Evolutionary conservation across 352 stramenopile genomes (phyloP).

Genomic region (Peronospora tabacina): DNA sequence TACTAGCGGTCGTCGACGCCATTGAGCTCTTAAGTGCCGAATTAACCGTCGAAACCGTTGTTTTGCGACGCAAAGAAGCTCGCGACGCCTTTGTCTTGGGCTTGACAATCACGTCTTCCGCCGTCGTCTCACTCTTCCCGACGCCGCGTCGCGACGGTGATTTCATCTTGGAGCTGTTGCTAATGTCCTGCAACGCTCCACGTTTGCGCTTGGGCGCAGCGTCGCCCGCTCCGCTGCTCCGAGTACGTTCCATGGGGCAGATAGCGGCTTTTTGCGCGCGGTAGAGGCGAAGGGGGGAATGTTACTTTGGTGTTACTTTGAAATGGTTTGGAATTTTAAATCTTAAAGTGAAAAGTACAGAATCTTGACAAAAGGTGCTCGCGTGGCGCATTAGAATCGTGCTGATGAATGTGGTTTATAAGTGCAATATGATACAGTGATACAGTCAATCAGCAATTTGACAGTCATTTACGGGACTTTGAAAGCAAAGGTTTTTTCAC

Average conservation of each 20-base stretch:
- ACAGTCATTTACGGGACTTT: no score
- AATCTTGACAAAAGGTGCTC: no score
- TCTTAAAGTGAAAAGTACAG: not conserved
- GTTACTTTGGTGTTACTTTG: slow-evolving; percentile 11
- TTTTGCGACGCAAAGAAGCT: slow-evolving; percentile 13
- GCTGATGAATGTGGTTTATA: no score
- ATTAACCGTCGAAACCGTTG: slow-evolving; percentile 20
- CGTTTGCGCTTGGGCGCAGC: slow-evolving; percentile 69
- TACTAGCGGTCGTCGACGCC: slow-evolving; percentile 14
- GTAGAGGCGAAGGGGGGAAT: not conserved
- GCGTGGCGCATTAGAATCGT: no score
- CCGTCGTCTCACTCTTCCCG: slow-evolving; percentile 23
- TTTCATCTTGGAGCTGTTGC: slow-evolving; percentile 41
- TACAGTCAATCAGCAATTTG: no score
- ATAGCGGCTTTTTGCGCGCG: slow-evolving; percentile 17
- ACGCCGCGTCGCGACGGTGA: slow-evolving; percentile 1
- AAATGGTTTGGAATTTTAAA: slow-evolving; percentile 21
- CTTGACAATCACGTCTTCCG: slow-evolving; percentile 1
- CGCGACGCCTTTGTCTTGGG: slow-evolving; percentile 3
- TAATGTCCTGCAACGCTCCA: slow-evolving; percentile 74
- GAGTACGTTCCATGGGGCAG: slow-evolving; percentile 20
- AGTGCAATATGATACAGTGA: no score
- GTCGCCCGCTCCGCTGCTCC: slow-evolving; percentile 12
- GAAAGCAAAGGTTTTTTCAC: no score
- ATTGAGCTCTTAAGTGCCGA: slow-evolving; percentile 23